These are phyloP conservation scores for Zea mays DNA, from an alignment of 176 grass and related monocot species.

Conservation along the genomic window Zm-B73-REFERENCE-NAM-5.0 NC_050100.1:183854501-183855000, in stretches of 20 bases:
- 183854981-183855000: too few relatives aligned
- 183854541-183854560: conserved; percentile 30
- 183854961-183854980: too few relatives aligned
- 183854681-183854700: conserved; percentile 36
- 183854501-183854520: not conserved
- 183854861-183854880: not conserved
- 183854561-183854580: conserved; percentile 11
- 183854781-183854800: conserved; percentile 42
- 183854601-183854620: conserved; percentile 54
- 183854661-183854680: conserved; percentile 42
- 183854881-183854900: not conserved
- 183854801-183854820: conserved; percentile 48
- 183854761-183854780: conserved; percentile 21
- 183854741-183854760: not conserved
- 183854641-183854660: not conserved
- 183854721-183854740: conserved; percentile 50
- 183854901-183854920: not conserved
- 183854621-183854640: conserved; percentile 1
- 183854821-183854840: conserved; percentile 1
- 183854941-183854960: too few relatives aligned
- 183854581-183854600: conserved; percentile 33
- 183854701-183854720: conserved; percentile 51
- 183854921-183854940: too few relatives aligned
- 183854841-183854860: conserved; percentile 7
- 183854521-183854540: conserved; percentile 34